A percentile compares a stretch with the other conserved stretches of the same genome.
Evolutionary conservation across 2,329 filamentous ascomycete genomes (phyloP).

Genomic region (Cercospora sp.): DNA sequence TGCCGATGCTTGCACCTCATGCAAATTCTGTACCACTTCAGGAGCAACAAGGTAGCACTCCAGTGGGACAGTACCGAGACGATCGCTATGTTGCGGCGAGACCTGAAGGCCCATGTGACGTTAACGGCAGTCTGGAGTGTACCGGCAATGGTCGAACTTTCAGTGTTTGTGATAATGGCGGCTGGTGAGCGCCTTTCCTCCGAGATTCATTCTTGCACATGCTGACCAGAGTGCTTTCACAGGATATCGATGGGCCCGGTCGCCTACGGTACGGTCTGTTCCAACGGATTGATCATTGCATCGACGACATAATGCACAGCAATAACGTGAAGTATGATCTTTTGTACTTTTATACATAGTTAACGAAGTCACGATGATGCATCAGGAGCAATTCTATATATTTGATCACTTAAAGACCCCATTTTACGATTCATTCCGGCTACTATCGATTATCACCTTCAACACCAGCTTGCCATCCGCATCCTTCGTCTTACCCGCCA

Average conservation of each 20-base stretch:
- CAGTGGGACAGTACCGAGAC: slow-evolving; percentile 36
- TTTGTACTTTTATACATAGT: not conserved
- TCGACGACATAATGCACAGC: not conserved
- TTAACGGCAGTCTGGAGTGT: slow-evolving; percentile 34
- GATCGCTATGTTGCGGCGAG: slow-evolving; percentile 36
- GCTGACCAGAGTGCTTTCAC: not conserved
- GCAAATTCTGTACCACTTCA: slow-evolving; percentile 21
- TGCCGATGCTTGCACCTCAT: slow-evolving; percentile 37
- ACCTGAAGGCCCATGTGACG: slow-evolving; percentile 34
- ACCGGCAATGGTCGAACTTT: slow-evolving; percentile 32
- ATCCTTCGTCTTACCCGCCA: slow-evolving; percentile 68
- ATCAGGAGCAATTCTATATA: not conserved
- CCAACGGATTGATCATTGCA: slow-evolving; percentile 20
- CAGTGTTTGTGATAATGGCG: slow-evolving; percentile 36
- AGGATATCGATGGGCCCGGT: slow-evolving; percentile 36
- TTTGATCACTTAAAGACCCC: not conserved
- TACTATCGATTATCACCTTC: slow-evolving; percentile 63
- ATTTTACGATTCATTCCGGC: slow-evolving; percentile 7
- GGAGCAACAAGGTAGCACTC: slow-evolving; percentile 32
- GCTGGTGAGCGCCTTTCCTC: slow-evolving; percentile 25
- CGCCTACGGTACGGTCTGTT: slow-evolving; percentile 35
- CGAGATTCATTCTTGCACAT: not conserved
- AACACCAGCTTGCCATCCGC: slow-evolving; percentile 67
- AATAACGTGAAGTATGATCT: not conserved
- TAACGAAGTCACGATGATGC: not conserved